Evolutionary conservation across 2,329 filamentous ascomycete genomes (phyloP).

Genomic region (Aspergillus aculeatus): DNA sequence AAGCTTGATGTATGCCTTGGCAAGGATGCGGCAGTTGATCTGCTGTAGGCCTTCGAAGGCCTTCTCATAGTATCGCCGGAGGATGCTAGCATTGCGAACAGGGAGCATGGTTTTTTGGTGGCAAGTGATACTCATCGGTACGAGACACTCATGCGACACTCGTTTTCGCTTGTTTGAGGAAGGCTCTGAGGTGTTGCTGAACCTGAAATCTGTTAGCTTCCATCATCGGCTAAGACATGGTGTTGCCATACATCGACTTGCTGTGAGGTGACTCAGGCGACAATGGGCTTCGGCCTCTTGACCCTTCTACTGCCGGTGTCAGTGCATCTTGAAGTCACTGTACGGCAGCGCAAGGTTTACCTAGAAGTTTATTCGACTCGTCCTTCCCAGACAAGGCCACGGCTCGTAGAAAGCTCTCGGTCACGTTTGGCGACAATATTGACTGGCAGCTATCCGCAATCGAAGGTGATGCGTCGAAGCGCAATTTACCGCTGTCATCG

Average conservation of each 20-base stretch:
- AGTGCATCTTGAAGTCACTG: neutral
- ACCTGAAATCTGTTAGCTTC: slow-evolving; percentile 2
- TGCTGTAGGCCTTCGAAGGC: slow-evolving; percentile 36
- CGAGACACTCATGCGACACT: slow-evolving; percentile 20
- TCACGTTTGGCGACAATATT: slow-evolving; percentile 31
- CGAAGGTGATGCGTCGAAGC: slow-evolving; percentile 31
- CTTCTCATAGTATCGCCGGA: slow-evolving; percentile 35
- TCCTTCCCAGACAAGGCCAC: slow-evolving; percentile 28
- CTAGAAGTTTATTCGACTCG: slow-evolving; percentile 15
- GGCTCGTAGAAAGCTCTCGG: slow-evolving; percentile 29
- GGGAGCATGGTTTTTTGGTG: slow-evolving; percentile 27
- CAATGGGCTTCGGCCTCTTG: slow-evolving; percentile 14
- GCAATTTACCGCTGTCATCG: slow-evolving; percentile 30
- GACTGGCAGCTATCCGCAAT: slow-evolving; percentile 28
- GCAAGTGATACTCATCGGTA: slow-evolving; percentile 24
- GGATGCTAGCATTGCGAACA: slow-evolving; percentile 23
- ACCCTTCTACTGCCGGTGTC: slow-evolving; percentile 6
- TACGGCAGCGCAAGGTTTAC: slow-evolving; percentile 16
- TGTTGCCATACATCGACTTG: slow-evolving; percentile 8
- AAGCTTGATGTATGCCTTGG: slow-evolving; percentile 38
- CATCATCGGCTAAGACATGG: neutral
- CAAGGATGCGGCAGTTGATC: slow-evolving; percentile 36
- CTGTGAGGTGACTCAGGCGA: slow-evolving; percentile 18
- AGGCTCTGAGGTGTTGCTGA: slow-evolving; percentile 8
- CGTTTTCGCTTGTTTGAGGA: slow-evolving; percentile 18